Evolutionary conservation across 345 rosid genomes (phyloP).

Genomic region (Psidium guajava): DNA sequence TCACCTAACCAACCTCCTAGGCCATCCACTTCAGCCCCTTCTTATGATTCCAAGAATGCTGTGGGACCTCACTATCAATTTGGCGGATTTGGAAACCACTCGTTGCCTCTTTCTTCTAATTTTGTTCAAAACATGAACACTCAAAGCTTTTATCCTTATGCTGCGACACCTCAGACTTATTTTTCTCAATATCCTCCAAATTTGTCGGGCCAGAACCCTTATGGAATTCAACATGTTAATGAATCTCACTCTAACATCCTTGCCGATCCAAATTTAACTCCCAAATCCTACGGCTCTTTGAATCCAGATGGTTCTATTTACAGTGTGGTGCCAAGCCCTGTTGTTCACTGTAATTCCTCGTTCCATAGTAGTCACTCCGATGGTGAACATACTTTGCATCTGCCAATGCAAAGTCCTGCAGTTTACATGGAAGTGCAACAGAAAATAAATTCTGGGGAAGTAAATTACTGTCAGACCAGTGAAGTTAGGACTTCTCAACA

Average conservation of each 20-base stretch:
- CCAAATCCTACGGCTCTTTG: neutral
- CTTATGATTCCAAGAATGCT: neutral
- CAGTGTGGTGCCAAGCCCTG: neutral
- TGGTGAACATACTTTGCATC: neutral
- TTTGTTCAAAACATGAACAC: neutral
- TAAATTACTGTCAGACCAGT: neutral
- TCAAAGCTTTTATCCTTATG: slow-evolving; percentile 4
- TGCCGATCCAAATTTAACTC: neutral
- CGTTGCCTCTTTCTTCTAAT: neutral
- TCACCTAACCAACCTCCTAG: slow-evolving; percentile 1
- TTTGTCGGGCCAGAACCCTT: neutral
- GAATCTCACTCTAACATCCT: neutral
- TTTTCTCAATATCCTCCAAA: neutral
- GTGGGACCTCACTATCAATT: neutral
- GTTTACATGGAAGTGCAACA: neutral
- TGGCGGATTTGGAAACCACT: neutral
- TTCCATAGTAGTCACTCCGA: neutral
- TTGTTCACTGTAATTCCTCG: neutral
- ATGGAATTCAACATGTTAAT: neutral
- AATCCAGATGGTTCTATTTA: neutral
- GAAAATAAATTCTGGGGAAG: neutral
- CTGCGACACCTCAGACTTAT: neutral
- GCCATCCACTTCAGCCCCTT: neutral
- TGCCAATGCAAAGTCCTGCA: neutral
- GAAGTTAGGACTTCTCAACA: neutral